Evolutionary conservation across 371 early-diverging fungal species (phyloP).

Genomic region (Apophysomyces elegans): DNA sequence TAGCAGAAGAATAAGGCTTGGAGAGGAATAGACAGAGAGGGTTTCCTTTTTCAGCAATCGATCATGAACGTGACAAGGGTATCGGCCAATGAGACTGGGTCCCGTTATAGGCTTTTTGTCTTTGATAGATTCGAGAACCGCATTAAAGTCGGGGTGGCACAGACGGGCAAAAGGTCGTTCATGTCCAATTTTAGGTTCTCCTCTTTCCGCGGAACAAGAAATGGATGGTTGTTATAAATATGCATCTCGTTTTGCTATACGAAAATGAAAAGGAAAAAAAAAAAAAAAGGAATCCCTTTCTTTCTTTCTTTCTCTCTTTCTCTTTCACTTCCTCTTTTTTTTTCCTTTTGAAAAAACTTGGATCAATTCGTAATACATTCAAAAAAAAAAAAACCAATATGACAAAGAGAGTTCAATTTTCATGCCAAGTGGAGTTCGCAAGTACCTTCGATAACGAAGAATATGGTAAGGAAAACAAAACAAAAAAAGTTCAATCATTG

Average conservation of each 20-base stretch:
- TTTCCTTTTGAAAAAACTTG: too few species aligned
- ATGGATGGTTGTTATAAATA: conserved; percentile 2
- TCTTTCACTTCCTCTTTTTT: not conserved
- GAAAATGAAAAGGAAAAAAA: not conserved
- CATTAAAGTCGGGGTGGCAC: conserved; percentile 3
- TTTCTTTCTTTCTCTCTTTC: not conserved
- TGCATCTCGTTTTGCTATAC: conserved; percentile 5
- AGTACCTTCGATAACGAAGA: conserved; percentile 4
- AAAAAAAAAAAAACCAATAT: not conserved
- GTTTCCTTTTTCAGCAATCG: conserved; percentile 2
- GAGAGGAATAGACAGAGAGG: not conserved
- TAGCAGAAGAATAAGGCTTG: not conserved
- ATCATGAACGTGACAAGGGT: conserved; percentile 8
- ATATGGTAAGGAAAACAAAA: conserved; percentile 4
- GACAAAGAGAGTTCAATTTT: conserved; percentile 8
- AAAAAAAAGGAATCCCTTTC: not conserved
- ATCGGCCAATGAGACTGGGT: not conserved
- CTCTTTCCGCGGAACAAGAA: conserved; percentile 7
- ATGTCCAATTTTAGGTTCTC: conserved; percentile 1
- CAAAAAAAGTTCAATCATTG: not conserved
- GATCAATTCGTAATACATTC: too few species aligned
- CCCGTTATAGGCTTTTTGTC: not conserved
- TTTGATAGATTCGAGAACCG: not conserved
- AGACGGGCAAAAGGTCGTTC: not conserved
- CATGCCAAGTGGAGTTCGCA: conserved; percentile 4